A percentile compares a stretch with the other conserved stretches of the same genome.
These are phyloP conservation scores for Fagus sylvatica DNA, from an alignment of 306 rosid genomes.

Conservation along the genomic window DNA sequence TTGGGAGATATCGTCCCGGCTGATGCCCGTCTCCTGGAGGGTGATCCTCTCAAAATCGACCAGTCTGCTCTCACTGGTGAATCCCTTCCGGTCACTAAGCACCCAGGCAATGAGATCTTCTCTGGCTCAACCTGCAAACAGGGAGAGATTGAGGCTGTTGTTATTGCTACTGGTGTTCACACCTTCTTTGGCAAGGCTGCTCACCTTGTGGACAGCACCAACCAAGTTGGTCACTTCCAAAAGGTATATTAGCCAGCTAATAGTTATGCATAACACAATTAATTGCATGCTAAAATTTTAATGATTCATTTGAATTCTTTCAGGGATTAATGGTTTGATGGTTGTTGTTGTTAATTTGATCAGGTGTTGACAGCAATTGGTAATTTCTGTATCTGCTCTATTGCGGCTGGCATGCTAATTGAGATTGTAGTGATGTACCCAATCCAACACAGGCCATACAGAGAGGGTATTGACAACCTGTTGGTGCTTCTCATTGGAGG, in stretches of 20 bases:
- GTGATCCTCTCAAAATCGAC: constrained; percentile 86
- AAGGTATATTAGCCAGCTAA: constrained; percentile 38
- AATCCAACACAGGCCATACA: constrained; percentile 67
- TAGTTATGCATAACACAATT: neutral
- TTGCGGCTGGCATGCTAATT: constrained; percentile 76
- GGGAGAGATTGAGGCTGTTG: constrained; percentile 92
- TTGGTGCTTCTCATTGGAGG: constrained; percentile 94
- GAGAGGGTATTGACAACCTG: constrained; percentile 89
- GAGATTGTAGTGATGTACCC: constrained; percentile 84
- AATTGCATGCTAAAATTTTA: neutral
- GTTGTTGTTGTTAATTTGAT: constrained; percentile 18
- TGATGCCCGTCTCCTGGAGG: constrained; percentile 89
- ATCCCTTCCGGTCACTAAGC: constrained; percentile 75
- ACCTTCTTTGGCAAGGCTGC: constrained; percentile 97
- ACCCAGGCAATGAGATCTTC: constrained; percentile 76
- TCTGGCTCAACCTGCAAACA: constrained; percentile 97
- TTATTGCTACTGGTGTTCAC: constrained; percentile 91
- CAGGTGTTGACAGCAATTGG: constrained; percentile 95
- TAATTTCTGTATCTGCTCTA: constrained; percentile 89
- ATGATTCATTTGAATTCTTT: neutral
- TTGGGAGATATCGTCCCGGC: constrained; percentile 92
- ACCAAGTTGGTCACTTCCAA: constrained; percentile 96
- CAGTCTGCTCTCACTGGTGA: constrained; percentile 94
- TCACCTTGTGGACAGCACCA: constrained; percentile 92
- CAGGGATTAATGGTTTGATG: constrained; percentile 4